Conservation (phyloP, 2,329 filamentous ascomycete species). For the Cordyceps militaris region DNA sequence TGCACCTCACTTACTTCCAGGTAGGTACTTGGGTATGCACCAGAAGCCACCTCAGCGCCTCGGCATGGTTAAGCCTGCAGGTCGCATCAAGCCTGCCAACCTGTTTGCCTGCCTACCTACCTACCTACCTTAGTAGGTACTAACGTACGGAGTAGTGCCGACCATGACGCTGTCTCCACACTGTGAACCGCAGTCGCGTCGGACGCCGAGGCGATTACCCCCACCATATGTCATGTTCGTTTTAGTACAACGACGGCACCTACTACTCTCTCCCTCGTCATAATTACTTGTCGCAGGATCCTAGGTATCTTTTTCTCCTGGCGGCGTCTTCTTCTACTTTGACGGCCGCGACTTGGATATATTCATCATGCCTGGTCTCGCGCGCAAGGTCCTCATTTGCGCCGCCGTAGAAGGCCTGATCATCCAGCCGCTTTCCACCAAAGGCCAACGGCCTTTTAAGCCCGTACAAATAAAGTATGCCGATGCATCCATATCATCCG, state of each 20-base stretch:
- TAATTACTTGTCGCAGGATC: neutral
- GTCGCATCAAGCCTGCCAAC: neutral
- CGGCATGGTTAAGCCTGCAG: neutral
- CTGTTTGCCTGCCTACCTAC: too few relatives aligned
- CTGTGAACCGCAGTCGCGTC: conserved; percentile 13
- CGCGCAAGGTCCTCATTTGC: conserved; percentile 73
- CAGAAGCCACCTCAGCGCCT: neutral
- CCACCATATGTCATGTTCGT: conserved; percentile 9
- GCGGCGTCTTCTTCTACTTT: neutral
- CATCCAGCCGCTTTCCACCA: conserved; percentile 62
- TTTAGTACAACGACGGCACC: neutral
- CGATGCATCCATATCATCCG: conserved; percentile 41
- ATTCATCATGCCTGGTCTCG: conserved; percentile 61
- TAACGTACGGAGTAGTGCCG: neutral
- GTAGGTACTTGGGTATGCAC: too few relatives aligned
- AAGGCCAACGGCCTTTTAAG: conserved; percentile 48
- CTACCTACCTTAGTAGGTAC: neutral
- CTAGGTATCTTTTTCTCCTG: neutral
- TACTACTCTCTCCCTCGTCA: neutral
- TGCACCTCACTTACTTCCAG: too few relatives aligned
- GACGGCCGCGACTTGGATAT: neutral
- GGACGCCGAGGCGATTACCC: conserved; percentile 8
- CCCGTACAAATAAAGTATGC: conserved; percentile 66
- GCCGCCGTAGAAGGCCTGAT: conserved; percentile 78
- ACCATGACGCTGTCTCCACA: conserved; percentile 13